Percentiles rank a stretch among this genome's conserved stretches.
Evolutionary conservation across 495 filamentous ascomycete genomes (phyloP).

Genomic region (Talaromyces stipitatus): DNA sequence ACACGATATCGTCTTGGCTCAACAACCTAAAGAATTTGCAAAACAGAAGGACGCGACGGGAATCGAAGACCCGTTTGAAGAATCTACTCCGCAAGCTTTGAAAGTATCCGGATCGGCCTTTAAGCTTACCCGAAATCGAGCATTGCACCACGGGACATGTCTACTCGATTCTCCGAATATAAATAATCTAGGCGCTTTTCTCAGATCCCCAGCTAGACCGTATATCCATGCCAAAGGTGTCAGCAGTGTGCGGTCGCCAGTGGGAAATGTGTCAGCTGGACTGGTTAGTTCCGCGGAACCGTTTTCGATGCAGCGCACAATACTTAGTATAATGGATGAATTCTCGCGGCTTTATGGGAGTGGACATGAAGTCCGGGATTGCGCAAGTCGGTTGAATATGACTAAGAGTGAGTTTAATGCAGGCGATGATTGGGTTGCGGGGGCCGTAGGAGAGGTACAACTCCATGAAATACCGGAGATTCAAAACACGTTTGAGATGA

Average conservation of each 20-base stretch:
- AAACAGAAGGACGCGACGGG: neutral
- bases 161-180: constrained; percentile 67
- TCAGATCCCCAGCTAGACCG: constrained; percentile 64
- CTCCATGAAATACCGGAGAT: constrained; percentile 41
- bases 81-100: constrained; percentile 36
- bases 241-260: constrained; percentile 82
- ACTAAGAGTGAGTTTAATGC: constrained; percentile 30
- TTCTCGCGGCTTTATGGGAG: constrained; percentile 24
- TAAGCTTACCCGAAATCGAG: constrained; percentile 70
- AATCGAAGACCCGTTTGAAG: constrained; percentile 8
- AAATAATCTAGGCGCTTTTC: constrained; percentile 50
- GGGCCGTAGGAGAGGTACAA: constrained; percentile 41
- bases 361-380: constrained; percentile 22
- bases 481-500: constrained; percentile 50
- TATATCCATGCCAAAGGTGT: constrained; percentile 79
- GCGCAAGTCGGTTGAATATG: constrained; percentile 26
- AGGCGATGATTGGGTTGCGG: constrained; percentile 33
- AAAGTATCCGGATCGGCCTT: constrained; percentile 93
- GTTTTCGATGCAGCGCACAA: constrained; percentile 31
- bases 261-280: constrained; percentile 64
- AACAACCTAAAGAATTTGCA: constrained; percentile 18
- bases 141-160: constrained; percentile 89
- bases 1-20: constrained; percentile 77
- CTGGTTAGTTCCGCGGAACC: constrained; percentile 24
- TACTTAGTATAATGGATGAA: constrained; percentile 28